Evolutionary conservation across 176 grass and related monocot species (phyloP).

Genomic region (Areca catechu): DNA sequence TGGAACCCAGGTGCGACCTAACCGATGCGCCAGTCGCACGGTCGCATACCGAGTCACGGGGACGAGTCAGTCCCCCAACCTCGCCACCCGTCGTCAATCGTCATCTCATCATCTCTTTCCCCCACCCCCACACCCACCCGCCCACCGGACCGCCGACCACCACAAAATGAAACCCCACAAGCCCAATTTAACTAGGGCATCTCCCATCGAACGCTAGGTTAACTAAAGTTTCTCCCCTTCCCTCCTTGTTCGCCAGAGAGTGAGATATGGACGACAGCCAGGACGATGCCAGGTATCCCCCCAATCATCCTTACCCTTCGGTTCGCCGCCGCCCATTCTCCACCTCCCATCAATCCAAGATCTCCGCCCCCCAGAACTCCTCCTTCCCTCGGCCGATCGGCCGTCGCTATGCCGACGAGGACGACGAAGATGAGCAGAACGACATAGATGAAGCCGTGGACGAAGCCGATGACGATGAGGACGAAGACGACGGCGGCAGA

Average conservation of each 20-base stretch:
- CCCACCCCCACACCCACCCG: too few species aligned
- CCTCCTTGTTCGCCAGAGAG: background rate
- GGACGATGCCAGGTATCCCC: constrained; percentile 16
- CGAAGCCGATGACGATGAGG: background rate
- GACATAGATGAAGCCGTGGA: background rate
- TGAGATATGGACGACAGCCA: constrained; percentile 28
- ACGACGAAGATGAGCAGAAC: background rate
- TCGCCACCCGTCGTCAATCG: too few species aligned
- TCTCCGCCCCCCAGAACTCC: constrained; percentile 2
- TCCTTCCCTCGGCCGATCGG: background rate
- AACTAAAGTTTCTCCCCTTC: constrained; percentile 5
- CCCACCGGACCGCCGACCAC: too few species aligned
- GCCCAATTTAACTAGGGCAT: too few species aligned
- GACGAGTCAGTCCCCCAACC: too few species aligned
- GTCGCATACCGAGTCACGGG: too few species aligned
- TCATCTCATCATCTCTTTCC: too few species aligned
- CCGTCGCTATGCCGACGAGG: background rate
- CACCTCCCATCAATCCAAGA: constrained; percentile 29
- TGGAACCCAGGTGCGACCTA: too few species aligned
- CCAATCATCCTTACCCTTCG: constrained; percentile 20
- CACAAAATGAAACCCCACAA: too few species aligned
- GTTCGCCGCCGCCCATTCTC: background rate
- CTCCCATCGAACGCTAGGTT: too few species aligned
- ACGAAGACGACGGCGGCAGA: background rate
- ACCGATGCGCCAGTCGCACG: too few species aligned